phyloP scores from a whole-genome alignment of 306 rosid species.

The Morella rubra region DNA sequence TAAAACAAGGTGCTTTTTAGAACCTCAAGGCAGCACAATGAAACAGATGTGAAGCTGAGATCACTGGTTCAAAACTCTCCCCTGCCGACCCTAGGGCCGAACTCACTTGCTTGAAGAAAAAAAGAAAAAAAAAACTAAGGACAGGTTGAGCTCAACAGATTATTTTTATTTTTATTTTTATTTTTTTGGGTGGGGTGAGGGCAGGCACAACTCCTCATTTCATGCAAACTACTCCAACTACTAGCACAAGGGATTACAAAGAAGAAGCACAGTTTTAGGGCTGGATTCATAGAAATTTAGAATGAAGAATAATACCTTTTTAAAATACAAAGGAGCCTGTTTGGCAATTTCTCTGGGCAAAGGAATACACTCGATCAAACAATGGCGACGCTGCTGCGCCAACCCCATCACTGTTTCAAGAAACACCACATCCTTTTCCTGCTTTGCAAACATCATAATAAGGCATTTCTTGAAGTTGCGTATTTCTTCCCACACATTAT shows the following conservation, averaged over 20 bases:
- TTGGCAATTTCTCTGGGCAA: conserved; percentile 68
- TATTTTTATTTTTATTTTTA: not conserved
- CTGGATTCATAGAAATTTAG: not conserved
- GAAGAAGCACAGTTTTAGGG: not conserved
- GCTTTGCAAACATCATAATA: conserved; percentile 86
- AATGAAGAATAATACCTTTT: conserved; percentile 52
- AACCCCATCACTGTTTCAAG: conserved; percentile 90
- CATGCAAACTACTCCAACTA: not conserved
- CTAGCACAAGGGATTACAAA: not conserved
- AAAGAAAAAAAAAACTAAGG: not conserved
- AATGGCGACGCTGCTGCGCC: conserved; percentile 75
- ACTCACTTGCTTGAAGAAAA: too few species aligned
- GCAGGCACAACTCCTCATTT: not conserved
- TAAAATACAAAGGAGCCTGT: conserved; percentile 88
- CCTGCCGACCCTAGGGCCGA: too few species aligned
- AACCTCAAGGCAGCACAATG: too few species aligned
- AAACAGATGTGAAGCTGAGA: too few species aligned
- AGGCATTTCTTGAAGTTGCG: conserved; percentile 94
- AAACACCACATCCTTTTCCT: conserved; percentile 84
- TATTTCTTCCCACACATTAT: conserved; percentile 77
- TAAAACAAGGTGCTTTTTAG: too few species aligned
- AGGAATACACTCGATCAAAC: conserved; percentile 85
- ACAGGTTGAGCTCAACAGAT: not conserved
- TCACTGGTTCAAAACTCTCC: too few species aligned
- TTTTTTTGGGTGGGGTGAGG: not conserved